Base-by-base conservation (phyloP, 805 yeast genomes). In the Cyberlindnera petersonii region DNA sequence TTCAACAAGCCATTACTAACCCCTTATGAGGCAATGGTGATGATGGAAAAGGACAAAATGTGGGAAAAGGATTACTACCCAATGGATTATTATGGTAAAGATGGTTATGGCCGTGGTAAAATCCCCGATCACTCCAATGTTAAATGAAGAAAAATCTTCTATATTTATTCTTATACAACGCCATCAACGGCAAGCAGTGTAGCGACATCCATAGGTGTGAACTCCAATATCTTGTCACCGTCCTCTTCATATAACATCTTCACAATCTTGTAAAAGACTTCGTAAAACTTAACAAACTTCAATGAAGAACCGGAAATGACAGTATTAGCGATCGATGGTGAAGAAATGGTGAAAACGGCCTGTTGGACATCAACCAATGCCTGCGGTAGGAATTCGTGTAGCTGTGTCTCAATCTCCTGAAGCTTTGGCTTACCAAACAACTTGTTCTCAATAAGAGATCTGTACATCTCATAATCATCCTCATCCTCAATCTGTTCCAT, bases 1-100 rank as follows among this genome's bases (percentile, higher is more conserved):
- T 93, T 93, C 56, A 79, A 79, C 43, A 85, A 84, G 55, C 98
- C 98, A 0, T 65, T 93, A 30, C 64, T 93, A 42, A 91, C 98
- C 0, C 98, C 98, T 0, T 93, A 93, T 58, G 98, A 93, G 58
- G 87, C 96, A 0, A 87, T 86, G 86, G 95, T 89, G 5, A 74
- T 88, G 72, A 61, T 93, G 49, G 82, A 76, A 7, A 72, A 79
- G 32, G 97, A 88, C 53, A 65, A 65, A 26, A 71, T 67, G 61
- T 85, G 93, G 76, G 66, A 61, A 32, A 74, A 73, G 28, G 68
- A 68, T 2, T 79, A 71, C 41, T 93, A 93, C 57, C 97, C 97
- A 9, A 93, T 93, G 98, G 98, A 93, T 59, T 93, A 91, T 59
- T 93, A 93, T 56, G 79, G 82, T 7, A 74, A 75, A 50, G 85